Conservation (phyloP, 148 eudicot species). For the Rhododendron vialii region DNA sequence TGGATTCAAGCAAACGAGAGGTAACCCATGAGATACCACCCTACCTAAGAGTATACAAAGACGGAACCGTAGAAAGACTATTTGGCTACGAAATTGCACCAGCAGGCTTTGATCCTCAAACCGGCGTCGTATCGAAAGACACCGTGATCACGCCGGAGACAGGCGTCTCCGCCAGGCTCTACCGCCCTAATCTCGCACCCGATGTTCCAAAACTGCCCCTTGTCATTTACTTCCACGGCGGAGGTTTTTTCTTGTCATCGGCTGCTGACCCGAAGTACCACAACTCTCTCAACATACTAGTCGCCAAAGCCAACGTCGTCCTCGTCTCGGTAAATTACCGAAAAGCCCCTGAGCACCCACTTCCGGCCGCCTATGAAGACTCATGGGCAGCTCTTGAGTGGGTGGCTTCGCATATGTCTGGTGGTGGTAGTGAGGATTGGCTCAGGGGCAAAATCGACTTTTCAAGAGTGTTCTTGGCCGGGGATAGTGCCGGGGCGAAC, state of each 20-base stretch:
- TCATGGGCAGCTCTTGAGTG: slow-evolving; percentile 45
- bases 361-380: slow-evolving; percentile 53
- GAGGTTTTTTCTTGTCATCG: slow-evolving; percentile 39
- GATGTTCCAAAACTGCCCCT: slow-evolving; percentile 28
- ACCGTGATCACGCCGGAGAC: slow-evolving; percentile 21
- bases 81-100: slow-evolving; percentile 31
- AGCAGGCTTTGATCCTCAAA: slow-evolving; percentile 28
- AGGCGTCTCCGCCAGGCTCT: slow-evolving; percentile 37
- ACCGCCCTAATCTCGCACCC: slow-evolving; percentile 19
- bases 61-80: slow-evolving; percentile 42
- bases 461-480: slow-evolving; percentile 24
- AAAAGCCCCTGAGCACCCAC: slow-evolving; percentile 50
- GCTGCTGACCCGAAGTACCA: slow-evolving; percentile 43
- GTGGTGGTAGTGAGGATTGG: slow-evolving; percentile 27
- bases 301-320: slow-evolving; percentile 21
- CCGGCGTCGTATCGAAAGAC: slow-evolving; percentile 42
- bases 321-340: slow-evolving; percentile 48
- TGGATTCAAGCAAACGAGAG: slow-evolving; percentile 11
- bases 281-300: slow-evolving; percentile 31
- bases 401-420: slow-evolving; percentile 26
- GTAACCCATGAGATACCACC: slow-evolving; percentile 37
- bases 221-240: slow-evolving; percentile 49
- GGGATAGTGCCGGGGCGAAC: slow-evolving; percentile 47
- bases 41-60: slow-evolving; percentile 37
- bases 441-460: slow-evolving; percentile 26